Conservation (phyloP, 2,329 filamentous ascomycete genomes). For the Beauveria sp. region DNA sequence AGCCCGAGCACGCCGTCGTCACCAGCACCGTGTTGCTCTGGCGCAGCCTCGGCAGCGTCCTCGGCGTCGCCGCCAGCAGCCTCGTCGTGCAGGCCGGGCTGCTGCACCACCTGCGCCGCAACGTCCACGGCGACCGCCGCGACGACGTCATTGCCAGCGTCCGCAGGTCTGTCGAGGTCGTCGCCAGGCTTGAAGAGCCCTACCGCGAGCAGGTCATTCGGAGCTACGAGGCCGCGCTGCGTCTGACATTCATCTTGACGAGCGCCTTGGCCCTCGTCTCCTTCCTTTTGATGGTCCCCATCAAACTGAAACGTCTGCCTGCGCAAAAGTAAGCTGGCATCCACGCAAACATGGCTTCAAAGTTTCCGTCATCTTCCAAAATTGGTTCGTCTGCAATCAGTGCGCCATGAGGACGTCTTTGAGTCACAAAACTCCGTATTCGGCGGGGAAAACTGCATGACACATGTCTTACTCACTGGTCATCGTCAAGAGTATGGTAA, state of each 20-base stretch:
- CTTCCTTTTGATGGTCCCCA: conserved; percentile 38
- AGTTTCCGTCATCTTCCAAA: no score
- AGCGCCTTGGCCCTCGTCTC: conserved; percentile 40
- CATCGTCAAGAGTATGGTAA: not conserved
- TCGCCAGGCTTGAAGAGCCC: conserved; percentile 34
- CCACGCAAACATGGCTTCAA: not conserved
- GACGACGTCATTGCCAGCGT: conserved; percentile 45
- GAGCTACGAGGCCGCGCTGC: conserved; percentile 46
- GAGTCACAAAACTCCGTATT: no score
- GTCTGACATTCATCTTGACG: conserved; percentile 38
- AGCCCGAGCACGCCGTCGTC: conserved; percentile 58
- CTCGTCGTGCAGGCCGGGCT: conserved; percentile 68
- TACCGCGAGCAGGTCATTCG: conserved; percentile 47
- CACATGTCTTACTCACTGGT: not conserved
- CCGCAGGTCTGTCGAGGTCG: conserved; percentile 46
- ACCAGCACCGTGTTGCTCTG: conserved; percentile 65
- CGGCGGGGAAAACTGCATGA: no score
- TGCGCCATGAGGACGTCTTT: not conserved
- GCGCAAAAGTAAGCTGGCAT: conserved; percentile 26
- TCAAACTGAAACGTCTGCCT: conserved; percentile 47
- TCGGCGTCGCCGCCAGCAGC: conserved; percentile 66
- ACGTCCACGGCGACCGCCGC: conserved; percentile 53
- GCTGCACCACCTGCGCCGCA: conserved; percentile 46
- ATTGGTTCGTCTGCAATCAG: not conserved
- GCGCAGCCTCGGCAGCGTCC: conserved; percentile 62